Evolutionary conservation across 257 asterid genomes (phyloP).

Genomic region (Asclepias syriaca): DNA sequence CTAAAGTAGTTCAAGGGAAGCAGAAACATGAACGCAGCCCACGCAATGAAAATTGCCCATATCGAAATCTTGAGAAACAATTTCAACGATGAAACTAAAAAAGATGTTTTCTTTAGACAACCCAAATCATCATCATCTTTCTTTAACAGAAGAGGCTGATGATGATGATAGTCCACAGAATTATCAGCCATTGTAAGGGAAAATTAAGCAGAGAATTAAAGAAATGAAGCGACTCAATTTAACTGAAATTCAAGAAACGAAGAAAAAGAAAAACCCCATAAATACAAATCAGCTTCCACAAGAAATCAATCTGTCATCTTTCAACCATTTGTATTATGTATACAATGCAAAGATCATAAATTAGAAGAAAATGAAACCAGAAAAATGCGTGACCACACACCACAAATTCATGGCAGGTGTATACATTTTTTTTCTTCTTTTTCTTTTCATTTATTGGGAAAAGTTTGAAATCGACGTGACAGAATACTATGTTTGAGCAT

Average conservation of each 20-base stretch:
- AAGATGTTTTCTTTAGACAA: conserved; percentile 22
- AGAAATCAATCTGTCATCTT: conserved; percentile 16
- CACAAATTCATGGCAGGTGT: too few species aligned
- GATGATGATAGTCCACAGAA: conserved; percentile 17
- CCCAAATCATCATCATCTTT: conserved; percentile 25
- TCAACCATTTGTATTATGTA: neutral
- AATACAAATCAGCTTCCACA: neutral
- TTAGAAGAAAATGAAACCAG: conserved; percentile 11
- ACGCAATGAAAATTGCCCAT: conserved; percentile 56
- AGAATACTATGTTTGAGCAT: neutral
- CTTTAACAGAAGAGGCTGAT: conserved; percentile 40
- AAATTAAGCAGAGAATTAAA: neutral
- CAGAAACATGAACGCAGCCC: conserved; percentile 53
- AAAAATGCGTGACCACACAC: conserved; percentile 11
- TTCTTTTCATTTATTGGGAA: too few species aligned
- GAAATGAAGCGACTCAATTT: neutral
- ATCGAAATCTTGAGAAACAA: conserved; percentile 43
- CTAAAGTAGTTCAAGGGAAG: conserved; percentile 31
- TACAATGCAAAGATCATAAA: neutral
- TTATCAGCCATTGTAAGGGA: conserved; percentile 41
- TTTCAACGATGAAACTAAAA: conserved; percentile 36
- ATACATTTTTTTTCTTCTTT: neutral
- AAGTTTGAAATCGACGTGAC: neutral
- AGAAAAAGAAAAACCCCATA: neutral
- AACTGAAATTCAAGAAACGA: neutral